Evolutionary conservation across 768 basidiomycete genomes (phyloP), one percentile per base, ranked within the genome.

Genomic region (Serendipita sp.): DNA sequence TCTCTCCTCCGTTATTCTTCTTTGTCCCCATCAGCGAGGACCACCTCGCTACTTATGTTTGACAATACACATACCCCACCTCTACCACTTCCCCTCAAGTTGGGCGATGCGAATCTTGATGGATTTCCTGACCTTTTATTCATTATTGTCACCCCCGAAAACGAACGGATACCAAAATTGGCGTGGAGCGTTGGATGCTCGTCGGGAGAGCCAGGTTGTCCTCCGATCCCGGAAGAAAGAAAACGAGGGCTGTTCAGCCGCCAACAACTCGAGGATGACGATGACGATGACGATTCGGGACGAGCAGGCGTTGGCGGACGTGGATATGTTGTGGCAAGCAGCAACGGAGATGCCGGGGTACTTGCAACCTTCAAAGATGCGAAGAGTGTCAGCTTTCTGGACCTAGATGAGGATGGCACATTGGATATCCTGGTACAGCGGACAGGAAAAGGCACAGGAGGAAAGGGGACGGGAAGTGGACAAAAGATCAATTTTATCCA

Each of bases 391-490:
- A 79, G 86, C 2, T 93, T 94, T 73, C 70, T 98, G 66, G 96
- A 99, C 74, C 78, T 97, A 72, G 95, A 97, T 69, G 96, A 97
- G 73, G 94, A 99, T 74, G 95, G 95, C 0, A 83, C 85, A 0
- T 76, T 98, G 38, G 96, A 99, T 74, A 82, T 99, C n/a, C 78
- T 96, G 73, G 80, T 98, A 0, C 93, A 95, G 71, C 77, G 96
- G 46, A 83, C 85, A 0, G 92, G 92, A 1, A 75, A 76, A 3
- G 82, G 84, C 63, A 81, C 81, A 1, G 76, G 75, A 48, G 86
- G 86, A 13, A 83, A 80, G 45, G 56, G 56, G 28, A 60, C 56
- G n/a, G 65, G 69, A 1, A 67, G 68, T 32, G 66, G 65, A 1
- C 64, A 73, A 16, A 69, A 67, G 45, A 75, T 90, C 16, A 70